Evolutionary conservation across 257 asterid species (phyloP).

Genomic region (Galeopsis tetrahit): DNA sequence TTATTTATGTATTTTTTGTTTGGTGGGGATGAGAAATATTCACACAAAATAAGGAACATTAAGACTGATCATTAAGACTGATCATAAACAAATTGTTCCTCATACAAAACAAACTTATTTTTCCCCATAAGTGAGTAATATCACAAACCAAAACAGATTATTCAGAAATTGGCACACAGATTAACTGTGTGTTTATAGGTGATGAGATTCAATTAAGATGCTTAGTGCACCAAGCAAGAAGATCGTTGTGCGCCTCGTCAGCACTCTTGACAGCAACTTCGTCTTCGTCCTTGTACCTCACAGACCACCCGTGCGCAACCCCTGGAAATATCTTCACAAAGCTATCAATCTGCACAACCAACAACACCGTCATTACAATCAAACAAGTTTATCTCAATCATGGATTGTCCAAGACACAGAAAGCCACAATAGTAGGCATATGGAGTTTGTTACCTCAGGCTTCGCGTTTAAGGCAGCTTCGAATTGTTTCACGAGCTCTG

Average conservation of each 20-base stretch:
- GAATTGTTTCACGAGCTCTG: constrained; percentile 55
- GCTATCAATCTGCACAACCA: constrained; percentile 46
- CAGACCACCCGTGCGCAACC: constrained; percentile 63
- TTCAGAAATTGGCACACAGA: neutral
- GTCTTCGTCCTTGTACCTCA: constrained; percentile 61
- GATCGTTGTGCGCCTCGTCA: constrained; percentile 56
- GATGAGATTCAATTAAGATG: constrained; percentile 43
- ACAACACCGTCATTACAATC: neutral
- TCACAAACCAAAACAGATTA: constrained; percentile 4
- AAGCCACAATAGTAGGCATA: no score
- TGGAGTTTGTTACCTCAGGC: constrained; percentile 49
- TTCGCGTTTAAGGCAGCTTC: constrained; percentile 50
- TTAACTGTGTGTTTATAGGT: neutral
- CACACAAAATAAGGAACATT: no score
- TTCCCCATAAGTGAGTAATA: no score
- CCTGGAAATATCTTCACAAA: constrained; percentile 67
- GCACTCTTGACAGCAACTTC: constrained; percentile 51
- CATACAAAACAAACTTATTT: no score
- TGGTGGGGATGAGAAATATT: no score
- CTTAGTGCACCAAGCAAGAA: constrained; percentile 56
- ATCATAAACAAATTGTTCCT: no score
- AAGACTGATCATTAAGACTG: no score
- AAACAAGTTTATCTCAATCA: no score
- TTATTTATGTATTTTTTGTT: no score
- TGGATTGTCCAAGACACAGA: no score